Percentiles rank a stretch among this genome's conserved stretches.
phyloP scores from a whole-genome alignment of 2,329 filamentous ascomycete genomes.

The Alternaria conjuncta region DNA sequence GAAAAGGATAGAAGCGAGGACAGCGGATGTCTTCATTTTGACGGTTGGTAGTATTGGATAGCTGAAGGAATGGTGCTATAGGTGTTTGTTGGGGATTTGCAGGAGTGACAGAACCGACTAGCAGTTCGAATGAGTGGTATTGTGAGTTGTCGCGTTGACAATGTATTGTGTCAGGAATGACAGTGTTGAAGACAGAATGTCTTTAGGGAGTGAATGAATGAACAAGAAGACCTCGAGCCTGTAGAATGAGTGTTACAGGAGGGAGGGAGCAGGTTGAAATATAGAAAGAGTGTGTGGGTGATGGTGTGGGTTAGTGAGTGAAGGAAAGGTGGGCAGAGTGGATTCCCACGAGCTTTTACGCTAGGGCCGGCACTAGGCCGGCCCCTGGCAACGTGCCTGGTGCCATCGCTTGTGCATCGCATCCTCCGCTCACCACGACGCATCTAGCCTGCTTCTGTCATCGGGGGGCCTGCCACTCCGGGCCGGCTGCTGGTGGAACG shows the following conservation, averaged over 20 bases:
- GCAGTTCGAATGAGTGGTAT: conserved; percentile 36
- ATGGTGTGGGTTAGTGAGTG: conserved; percentile 19
- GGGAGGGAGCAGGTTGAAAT: conserved; percentile 26
- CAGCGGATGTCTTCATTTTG: conserved; percentile 46
- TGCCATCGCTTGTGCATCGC: conserved; percentile 15
- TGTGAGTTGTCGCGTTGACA: conserved; percentile 24
- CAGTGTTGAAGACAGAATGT: conserved; percentile 45
- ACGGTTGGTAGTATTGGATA: conserved; percentile 12
- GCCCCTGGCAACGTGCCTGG: conserved; percentile 23
- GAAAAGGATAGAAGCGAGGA: conserved; percentile 45
- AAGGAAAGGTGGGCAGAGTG: conserved; percentile 10
- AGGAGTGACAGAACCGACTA: conserved; percentile 43
- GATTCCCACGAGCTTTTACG: conserved; percentile 6
- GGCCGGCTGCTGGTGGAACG: conserved; percentile 29
- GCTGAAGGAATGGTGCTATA: conserved; percentile 23
- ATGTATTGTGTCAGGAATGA: conserved; percentile 40
- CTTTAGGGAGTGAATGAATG: conserved; percentile 39
- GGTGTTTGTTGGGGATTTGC: conserved; percentile 17
- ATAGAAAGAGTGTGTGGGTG: conserved; percentile 30
- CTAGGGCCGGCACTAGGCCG: conserved; percentile 4
- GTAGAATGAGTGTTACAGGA: conserved; percentile 33
- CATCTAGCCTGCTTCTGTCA: conserved; percentile 15
- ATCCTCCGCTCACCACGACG: conserved; percentile 26
- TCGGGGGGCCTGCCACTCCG: conserved; percentile 24
- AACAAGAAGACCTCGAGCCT: conserved; percentile 48